Base-by-base conservation (phyloP, 2,329 filamentous ascomycete species). In the Microdochium paspali region DNA sequence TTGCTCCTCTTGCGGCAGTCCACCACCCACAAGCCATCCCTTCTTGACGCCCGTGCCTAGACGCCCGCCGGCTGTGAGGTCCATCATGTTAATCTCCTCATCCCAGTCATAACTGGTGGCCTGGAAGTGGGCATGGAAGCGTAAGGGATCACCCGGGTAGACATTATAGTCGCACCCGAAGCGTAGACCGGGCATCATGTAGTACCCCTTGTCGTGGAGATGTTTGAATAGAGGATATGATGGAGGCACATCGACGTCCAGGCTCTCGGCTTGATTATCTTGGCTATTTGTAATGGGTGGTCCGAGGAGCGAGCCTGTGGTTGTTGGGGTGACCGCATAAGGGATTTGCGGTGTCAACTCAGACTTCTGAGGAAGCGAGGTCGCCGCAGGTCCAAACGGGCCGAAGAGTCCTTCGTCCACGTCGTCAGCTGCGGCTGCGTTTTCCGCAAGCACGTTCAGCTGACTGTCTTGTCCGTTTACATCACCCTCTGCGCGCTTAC, bases 21-120 rank as follows among this genome's bases (percentile, higher is more conserved):
- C 73, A 0, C 88, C 90, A 6, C 90, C 91, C 49, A 98, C 76
- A 47, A 98, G 69, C 58, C 90, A 96, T 0, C 88, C 87, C 67
- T 98, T 98, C 74, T 98, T 98, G 20, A 97, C 93, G 45, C 88
- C 88, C 2, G 93, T 97, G 0, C 90, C 93, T 52, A 98, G 66
- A 55, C 93, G 77, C 4, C 93, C 93, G 7, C 89, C 90, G 20
- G 83, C 85, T 15, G 97, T 84, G 13, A 98, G 71, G 54, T 95
- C 87, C 55, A 96, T 76, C 58, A 97, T 71, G 31, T 86, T 78
- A 48, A 98, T 84, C 56, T 90, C 81, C 58, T 95, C 80, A 51
- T 96, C 82, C 89, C 90, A 97, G n/a, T 74, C 81, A 56, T 86
- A 80, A 26, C 86, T 82, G n/a, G 84, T 85, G 7, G 85, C 87